Percentiles rank a stretch among this genome's conserved stretches.
Evolutionary conservation across 345 rosid species (phyloP).

Genomic region (Sisymbrium altissimum): DNA sequence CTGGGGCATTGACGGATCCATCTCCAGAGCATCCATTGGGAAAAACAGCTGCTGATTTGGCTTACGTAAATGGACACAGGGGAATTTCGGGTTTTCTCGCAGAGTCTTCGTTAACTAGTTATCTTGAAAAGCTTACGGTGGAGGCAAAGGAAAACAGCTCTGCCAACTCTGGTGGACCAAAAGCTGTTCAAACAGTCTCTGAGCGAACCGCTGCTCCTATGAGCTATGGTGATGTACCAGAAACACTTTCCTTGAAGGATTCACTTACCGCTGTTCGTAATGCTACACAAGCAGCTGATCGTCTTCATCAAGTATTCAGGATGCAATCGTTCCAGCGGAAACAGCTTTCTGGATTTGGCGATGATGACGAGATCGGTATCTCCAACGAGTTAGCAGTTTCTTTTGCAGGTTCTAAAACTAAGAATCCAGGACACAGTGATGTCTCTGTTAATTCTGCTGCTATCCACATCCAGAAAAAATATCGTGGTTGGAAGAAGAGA

Average conservation of each 20-base stretch:
- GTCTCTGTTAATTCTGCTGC: constrained; percentile 72
- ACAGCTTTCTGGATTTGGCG: constrained; percentile 42
- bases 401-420: constrained; percentile 45
- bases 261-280: constrained; percentile 82
- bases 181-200: constrained; percentile 59
- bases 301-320: constrained; percentile 77
- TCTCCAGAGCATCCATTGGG: constrained; percentile 76
- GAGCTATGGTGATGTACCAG: constrained; percentile 49
- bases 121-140: constrained; percentile 58
- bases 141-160: constrained; percentile 45
- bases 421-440: constrained; percentile 39
- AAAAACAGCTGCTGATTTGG: constrained; percentile 88
- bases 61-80: constrained; percentile 80
- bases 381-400: constrained; percentile 58
- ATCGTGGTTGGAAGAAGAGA: constrained; percentile 84
- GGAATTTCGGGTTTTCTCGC: constrained; percentile 94
- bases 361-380: constrained; percentile 38
- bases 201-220: constrained; percentile 65
- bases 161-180: constrained; percentile 34
- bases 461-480: constrained; percentile 77
- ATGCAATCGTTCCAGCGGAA: constrained; percentile 82
- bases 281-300: constrained; percentile 93
- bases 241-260: constrained; percentile 69
- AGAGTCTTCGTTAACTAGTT: constrained; percentile 75
- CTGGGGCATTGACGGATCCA: constrained; percentile 76